Evolutionary conservation across 345 rosid species (phyloP), one percentile per base, ranked within the genome.

Genomic region (Theobroma cacao): DNA sequence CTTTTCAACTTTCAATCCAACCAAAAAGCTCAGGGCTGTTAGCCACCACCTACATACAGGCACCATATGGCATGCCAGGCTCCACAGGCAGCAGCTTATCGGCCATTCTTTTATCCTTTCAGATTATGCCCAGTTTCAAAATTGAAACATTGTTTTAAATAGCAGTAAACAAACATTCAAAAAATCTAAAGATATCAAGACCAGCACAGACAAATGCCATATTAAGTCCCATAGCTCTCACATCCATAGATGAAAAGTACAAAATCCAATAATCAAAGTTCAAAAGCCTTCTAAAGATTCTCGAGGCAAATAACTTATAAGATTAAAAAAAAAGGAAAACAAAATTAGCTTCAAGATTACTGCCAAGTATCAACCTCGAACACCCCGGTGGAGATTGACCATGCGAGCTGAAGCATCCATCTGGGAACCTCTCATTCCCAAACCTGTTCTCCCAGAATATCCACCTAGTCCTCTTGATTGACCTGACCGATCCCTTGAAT

Each of bases 341-440:
- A 47, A 75, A 74, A 41, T 2, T n/a, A 43, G 53, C 18, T 31
- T 61, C 58, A 61, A 61, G 72, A 38, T 62, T 64, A 61, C 56
- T 53, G 66, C 61, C 18, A 53, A 18, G 11, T 76, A 31, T 58
- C 80, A 93, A 7, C 76, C 75, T 0, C 91, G 93, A 40, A 78
- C 43, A 13, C 94, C 94, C 79, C 86, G 76, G 87, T 83, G 87
- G 20, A 92, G 94, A 81, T 82, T 90, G 48, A 94, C 97, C 95
- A 93, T 92, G 67, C 90, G 98, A 61, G 79, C 83, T 0, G 91
- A 82, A 60, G 78, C 80, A 76, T 91, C 92, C 85, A 88, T 80
- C 59, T 87, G 93, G 64, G 88, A 84, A 53, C 85, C 90, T 82
- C 93, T 87, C 36, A 75, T 81, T 10, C 86, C 75, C 2, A 80